phyloP scores from a whole-genome alignment of 176 grass and related monocot species.

The Puccinellia tenuiflora region DNA sequence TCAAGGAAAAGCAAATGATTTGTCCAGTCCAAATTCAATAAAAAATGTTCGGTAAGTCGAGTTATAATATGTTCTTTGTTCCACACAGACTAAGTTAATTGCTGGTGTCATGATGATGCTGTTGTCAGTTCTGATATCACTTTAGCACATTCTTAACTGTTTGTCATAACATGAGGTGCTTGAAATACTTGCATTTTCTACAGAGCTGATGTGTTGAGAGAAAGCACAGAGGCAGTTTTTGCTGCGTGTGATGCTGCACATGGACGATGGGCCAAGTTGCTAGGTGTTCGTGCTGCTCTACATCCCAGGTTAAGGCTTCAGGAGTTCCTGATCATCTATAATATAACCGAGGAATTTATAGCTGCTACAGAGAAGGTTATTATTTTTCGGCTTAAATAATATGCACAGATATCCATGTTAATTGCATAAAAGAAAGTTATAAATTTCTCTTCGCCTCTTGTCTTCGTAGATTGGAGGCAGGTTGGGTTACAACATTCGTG shows the following conservation, averaged over 20 bases:
- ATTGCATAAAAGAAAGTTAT: neutral
- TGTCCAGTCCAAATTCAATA: conserved; percentile 60
- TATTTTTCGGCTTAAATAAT: conserved; percentile 26
- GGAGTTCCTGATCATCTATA: conserved; percentile 92
- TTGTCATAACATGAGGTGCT: neutral
- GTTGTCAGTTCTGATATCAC: neutral
- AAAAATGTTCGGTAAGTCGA: conserved; percentile 80
- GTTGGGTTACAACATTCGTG: conserved; percentile 96
- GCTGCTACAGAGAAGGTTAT: conserved; percentile 91
- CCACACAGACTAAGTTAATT: neutral
- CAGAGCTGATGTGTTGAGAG: conserved; percentile 92
- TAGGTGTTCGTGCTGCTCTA: conserved; percentile 91
- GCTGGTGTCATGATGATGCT: neutral
- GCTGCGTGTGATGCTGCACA: conserved; percentile 93
- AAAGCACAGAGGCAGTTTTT: conserved; percentile 93
- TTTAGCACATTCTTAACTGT: neutral
- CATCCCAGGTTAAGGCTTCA: conserved; percentile 95
- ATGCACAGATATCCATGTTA: neutral
- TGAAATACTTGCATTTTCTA: conserved; percentile 30
- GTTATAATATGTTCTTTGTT: neutral
- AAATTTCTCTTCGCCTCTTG: neutral
- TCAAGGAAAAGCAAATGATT: conserved; percentile 78
- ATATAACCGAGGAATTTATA: conserved; percentile 92
- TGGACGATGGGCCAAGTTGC: conserved; percentile 90
- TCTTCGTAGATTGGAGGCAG: conserved; percentile 87